Evolutionary conservation across 129 eudicot genomes (phyloP).

Genomic region (Artemisia tridentata): DNA sequence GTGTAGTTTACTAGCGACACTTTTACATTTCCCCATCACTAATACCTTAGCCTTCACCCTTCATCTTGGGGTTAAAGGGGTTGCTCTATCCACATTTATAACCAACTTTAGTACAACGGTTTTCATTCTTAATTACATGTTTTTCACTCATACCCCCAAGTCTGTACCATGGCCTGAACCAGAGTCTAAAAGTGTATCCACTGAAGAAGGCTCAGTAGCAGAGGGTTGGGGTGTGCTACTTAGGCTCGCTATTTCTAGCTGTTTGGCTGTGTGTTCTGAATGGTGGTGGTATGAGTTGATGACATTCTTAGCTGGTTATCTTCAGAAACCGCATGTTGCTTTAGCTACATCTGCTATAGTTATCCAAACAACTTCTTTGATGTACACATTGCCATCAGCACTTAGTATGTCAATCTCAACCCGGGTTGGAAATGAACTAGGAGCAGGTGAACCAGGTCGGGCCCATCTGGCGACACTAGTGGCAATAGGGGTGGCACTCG

Average conservation of each 20-base stretch:
- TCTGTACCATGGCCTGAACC: conserved; percentile 33
- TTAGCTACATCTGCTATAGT: conserved; percentile 96
- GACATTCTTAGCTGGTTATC: conserved; percentile 90
- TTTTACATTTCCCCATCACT: conserved; percentile 68
- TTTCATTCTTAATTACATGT: conserved; percentile 57
- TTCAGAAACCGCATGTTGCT: conserved; percentile 62
- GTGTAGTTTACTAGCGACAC: conserved; percentile 66
- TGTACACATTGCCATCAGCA: conserved; percentile 93
- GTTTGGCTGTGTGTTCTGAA: conserved; percentile 78
- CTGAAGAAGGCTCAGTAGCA: conserved; percentile 32
- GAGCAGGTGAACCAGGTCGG: conserved; percentile 76
- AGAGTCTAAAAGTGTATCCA: conserved; percentile 25
- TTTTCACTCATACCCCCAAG: conserved; percentile 37
- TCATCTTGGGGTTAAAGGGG: conserved; percentile 70
- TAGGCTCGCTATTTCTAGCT: conserved; percentile 82
- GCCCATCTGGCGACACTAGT: conserved; percentile 74
- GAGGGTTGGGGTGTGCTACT: conserved; percentile 75
- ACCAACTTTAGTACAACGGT: conserved; percentile 60
- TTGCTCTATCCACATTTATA: conserved; percentile 67
- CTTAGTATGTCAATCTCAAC: conserved; percentile 87
- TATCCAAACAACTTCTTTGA: conserved; percentile 88
- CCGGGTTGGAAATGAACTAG: conserved; percentile 91
- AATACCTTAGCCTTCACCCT: conserved; percentile 64
- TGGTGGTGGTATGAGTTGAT: conserved; percentile 99
- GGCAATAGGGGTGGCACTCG: conserved; percentile 60